Percentiles rank a stretch among this genome's conserved stretches.
Evolutionary conservation across 805 yeast species (phyloP).

Genomic region (Saccharomycopsis capsularis): DNA sequence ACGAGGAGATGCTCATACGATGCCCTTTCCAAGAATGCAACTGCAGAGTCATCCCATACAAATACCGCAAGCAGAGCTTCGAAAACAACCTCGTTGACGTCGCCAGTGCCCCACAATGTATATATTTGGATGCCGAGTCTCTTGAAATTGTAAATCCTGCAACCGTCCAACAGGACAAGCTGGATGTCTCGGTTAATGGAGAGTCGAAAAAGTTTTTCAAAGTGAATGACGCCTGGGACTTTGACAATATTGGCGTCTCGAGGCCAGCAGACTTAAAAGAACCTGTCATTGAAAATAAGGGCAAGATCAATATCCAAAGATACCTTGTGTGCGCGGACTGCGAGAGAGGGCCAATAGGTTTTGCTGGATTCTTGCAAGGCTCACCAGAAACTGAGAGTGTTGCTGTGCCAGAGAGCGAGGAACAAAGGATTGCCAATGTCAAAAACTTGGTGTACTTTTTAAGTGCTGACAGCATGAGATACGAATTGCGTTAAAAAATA

Average conservation of each 20-base stretch:
- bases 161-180: no score
- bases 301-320: constrained; percentile 37
- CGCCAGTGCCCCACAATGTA: constrained; percentile 14
- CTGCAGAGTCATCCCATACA: constrained; percentile 15
- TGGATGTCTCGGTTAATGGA: not conserved
- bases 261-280: constrained; percentile 25
- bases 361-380: constrained; percentile 38
- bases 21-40: constrained; percentile 17
- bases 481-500: constrained; percentile 22
- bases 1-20: constrained; percentile 8
- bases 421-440: constrained; percentile 28
- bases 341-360: constrained; percentile 73
- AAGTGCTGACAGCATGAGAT: constrained; percentile 40
- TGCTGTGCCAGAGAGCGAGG: constrained; percentile 20
- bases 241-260: constrained; percentile 74
- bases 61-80: not conserved
- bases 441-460: constrained; percentile 38
- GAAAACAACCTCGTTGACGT: constrained; percentile 6
- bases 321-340: constrained; percentile 68
- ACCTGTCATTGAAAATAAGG: constrained; percentile 22
- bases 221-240: constrained; percentile 64
- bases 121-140: constrained; percentile 5
- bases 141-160: constrained; percentile 8
- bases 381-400: constrained; percentile 21
- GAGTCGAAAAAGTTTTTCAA: constrained; percentile 31